Evolutionary conservation across 2,329 filamentous ascomycete species (phyloP).

Genomic region (Aspergillus fijiensis): DNA sequence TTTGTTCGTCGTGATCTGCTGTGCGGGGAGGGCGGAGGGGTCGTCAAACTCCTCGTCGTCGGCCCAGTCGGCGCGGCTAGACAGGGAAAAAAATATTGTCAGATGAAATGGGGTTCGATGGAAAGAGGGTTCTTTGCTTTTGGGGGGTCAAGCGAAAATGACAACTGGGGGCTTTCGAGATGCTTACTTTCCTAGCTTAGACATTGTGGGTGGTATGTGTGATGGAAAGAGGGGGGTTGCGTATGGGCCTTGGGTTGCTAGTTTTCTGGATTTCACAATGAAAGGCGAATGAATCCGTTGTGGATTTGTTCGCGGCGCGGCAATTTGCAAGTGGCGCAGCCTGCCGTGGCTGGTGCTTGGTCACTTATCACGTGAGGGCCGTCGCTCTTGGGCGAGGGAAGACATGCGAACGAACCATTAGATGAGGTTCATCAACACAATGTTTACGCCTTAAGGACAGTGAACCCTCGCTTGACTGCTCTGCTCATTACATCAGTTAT

Average conservation of each 20-base stretch:
- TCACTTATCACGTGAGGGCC: constrained; percentile 16
- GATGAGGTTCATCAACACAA: too few relatives aligned
- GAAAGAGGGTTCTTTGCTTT: too few relatives aligned
- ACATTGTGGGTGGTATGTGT: constrained; percentile 42
- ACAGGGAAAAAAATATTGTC: constrained; percentile 14
- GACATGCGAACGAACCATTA: background rate
- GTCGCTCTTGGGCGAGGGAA: too few relatives aligned
- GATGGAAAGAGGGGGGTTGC: constrained; percentile 20
- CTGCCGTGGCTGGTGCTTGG: constrained; percentile 30
- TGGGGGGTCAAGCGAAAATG: background rate
- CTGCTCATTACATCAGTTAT: too few relatives aligned
- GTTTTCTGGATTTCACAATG: constrained; percentile 43
- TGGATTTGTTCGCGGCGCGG: constrained; percentile 40
- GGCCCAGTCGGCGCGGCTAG: constrained; percentile 78
- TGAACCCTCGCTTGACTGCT: too few relatives aligned
- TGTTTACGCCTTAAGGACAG: too few relatives aligned
- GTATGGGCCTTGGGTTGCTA: constrained; percentile 22
- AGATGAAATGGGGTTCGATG: background rate
- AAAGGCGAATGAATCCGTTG: constrained; percentile 43
- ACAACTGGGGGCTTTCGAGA: background rate
- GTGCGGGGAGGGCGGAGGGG: constrained; percentile 78
- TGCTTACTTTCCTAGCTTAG: constrained; percentile 49
- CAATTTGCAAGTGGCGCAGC: constrained; percentile 36
- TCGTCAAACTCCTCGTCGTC: constrained; percentile 86
- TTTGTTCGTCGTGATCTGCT: constrained; percentile 92